A percentile compares a stretch with the other conserved stretches of the same genome.
Evolutionary conservation across 2,329 filamentous ascomycete species (phyloP).

Genomic region (Stagonosporopsis tanaceti): DNA sequence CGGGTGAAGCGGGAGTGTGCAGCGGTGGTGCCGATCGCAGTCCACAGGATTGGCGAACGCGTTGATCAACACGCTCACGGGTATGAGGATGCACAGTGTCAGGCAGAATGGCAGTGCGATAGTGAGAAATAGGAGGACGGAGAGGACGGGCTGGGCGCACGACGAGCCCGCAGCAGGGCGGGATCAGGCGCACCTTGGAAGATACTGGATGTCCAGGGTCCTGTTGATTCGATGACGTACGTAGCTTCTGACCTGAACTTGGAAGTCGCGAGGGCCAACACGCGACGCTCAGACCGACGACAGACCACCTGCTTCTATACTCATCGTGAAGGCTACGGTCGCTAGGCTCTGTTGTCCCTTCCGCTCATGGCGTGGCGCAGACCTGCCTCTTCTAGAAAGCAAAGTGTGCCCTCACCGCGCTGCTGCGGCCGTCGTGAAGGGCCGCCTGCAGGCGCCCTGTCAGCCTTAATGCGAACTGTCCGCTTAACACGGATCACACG

Average conservation of each 20-base stretch:
- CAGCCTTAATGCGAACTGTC: conserved; percentile 15
- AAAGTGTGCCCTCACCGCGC: conserved; percentile 3
- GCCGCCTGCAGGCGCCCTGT: conserved; percentile 6
- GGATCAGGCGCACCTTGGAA: conserved; percentile 21
- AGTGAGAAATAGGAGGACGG: conserved; percentile 14
- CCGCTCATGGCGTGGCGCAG: conserved; percentile 1
- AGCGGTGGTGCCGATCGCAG: conserved; percentile 30
- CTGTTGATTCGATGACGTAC: conserved; percentile 3
- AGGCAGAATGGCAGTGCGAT: conserved; percentile 2
- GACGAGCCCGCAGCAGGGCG: conserved; percentile 6
- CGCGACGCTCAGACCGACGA: background rate
- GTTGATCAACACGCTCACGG: conserved; percentile 23
- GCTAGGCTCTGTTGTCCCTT: background rate
- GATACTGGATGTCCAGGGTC: background rate
- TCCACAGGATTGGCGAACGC: conserved; percentile 27
- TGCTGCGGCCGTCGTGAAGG: conserved; percentile 4
- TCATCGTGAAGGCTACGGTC: background rate
- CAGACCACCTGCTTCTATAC: background rate
- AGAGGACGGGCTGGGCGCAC: conserved; percentile 13
- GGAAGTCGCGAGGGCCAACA: conserved; percentile 3
- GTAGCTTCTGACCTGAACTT: background rate
- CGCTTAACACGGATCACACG: conserved; percentile 17
- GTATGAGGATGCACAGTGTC: conserved; percentile 15
- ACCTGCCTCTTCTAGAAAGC: background rate
- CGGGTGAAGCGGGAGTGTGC: conserved; percentile 30